These are phyloP conservation scores for Monosporascus sp. DNA, from an alignment of 2,329 filamentous ascomycete species.

Conservation along the genomic window DNA sequence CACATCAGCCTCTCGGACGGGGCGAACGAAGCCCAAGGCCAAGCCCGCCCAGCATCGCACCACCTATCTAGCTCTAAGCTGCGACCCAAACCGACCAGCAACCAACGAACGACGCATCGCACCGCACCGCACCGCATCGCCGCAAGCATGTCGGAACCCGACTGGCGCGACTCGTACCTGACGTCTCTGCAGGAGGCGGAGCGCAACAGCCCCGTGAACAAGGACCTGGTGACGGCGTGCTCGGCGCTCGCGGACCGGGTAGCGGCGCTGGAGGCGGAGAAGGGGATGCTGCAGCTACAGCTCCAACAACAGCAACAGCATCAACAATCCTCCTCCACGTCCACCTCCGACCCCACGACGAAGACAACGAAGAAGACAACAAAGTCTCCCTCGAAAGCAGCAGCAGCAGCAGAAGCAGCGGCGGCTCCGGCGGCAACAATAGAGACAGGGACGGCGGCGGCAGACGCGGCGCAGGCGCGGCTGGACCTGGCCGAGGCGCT, in stretches of 20 bases:
- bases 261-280: conserved; percentile 55
- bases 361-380: conserved; percentile 16
- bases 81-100: no score
- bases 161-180: conserved; percentile 79
- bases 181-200: conserved; percentile 67
- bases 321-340: not conserved
- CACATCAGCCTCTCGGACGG: no score
- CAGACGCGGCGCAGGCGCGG: conserved; percentile 44
- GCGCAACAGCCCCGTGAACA: conserved; percentile 56
- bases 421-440: conserved; percentile 8
- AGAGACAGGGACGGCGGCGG: conserved; percentile 15
- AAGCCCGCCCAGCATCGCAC: no score
- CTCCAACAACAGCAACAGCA: conserved; percentile 3
- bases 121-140: no score
- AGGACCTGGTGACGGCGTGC: conserved; percentile 68
- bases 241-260: conserved; percentile 50
- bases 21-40: no score
- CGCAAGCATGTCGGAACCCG: conserved; percentile 40
- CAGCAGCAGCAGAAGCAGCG: conserved; percentile 21
- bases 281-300: conserved; percentile 30
- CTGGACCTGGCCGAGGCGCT: conserved; percentile 73
- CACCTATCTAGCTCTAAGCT: no score
- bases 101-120: no score
- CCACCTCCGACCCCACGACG: conserved; percentile 22
- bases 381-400: conserved; percentile 8